These are phyloP conservation scores for Entomophthora muscae DNA, from an alignment of 371 early-diverging fungal genomes.

Conservation along the genomic window DNA sequence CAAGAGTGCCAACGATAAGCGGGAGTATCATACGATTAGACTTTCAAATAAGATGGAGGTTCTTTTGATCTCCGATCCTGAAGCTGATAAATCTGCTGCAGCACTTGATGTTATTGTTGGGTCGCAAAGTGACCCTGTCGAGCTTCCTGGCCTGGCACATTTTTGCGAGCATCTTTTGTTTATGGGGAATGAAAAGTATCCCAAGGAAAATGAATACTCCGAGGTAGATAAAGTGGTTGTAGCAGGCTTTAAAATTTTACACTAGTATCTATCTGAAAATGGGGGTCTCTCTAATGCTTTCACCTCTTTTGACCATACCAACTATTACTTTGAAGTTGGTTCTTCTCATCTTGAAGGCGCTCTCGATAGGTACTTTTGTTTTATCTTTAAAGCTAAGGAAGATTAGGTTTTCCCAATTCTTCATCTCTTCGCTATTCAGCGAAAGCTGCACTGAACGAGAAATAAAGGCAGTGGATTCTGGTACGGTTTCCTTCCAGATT, in stretches of 20 bases:
- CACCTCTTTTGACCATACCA: slow-evolving; percentile 72
- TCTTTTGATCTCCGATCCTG: slow-evolving; percentile 60
- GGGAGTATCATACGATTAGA: slow-evolving; percentile 64
- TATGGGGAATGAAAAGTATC: slow-evolving; percentile 60
- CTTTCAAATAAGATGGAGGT: slow-evolving; percentile 64
- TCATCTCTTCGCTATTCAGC: slow-evolving; percentile 73
- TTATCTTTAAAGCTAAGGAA: neutral
- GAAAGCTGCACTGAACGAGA: slow-evolving; percentile 81
- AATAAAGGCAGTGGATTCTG: slow-evolving; percentile 82
- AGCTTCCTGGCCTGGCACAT: slow-evolving; percentile 88
- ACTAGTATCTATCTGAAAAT: slow-evolving; percentile 64
- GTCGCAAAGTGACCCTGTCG: slow-evolving; percentile 57
- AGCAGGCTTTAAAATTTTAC: slow-evolving; percentile 15
- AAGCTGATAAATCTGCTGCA: slow-evolving; percentile 77
- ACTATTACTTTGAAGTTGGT: slow-evolving; percentile 92
- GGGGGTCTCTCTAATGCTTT: slow-evolving; percentile 93
- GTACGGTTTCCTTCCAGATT: slow-evolving; percentile 15
- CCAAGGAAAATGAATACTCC: slow-evolving; percentile 85
- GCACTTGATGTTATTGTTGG: slow-evolving; percentile 93
- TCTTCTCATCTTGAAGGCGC: slow-evolving; percentile 73
- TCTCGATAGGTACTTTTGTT: slow-evolving; percentile 44
- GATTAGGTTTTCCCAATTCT: slow-evolving; percentile 75
- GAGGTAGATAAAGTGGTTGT: slow-evolving; percentile 15
- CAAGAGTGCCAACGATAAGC: slow-evolving; percentile 50
- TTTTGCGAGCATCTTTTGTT: slow-evolving; percentile 97